Evolutionary conservation across 2,329 filamentous ascomycete species (phyloP), one percentile per base, ranked within the genome.

Genomic region (Celoporthe dispersa): DNA sequence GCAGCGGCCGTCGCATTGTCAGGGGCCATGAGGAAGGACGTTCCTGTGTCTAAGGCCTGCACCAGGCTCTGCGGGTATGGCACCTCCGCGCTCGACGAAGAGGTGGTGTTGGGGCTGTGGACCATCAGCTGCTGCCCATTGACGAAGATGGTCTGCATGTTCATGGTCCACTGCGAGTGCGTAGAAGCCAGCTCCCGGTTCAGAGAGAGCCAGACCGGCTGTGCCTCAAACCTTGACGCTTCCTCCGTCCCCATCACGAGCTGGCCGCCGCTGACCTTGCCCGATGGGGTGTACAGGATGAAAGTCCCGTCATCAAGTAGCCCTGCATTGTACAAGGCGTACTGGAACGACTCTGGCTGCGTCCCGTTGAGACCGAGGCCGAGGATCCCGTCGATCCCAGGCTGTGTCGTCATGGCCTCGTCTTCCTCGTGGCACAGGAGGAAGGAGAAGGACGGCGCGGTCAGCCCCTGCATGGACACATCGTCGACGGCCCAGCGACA

Each of bases 211-310:
- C 73, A 75, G 19, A 66, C 63, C 19, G 79, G 69, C 1, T 73
- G 65, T 31, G 75, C 78, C 6, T 71, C 72, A 67, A 75, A 76
- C 63, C 74, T 76, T 35, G 68, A 68, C 1, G 70, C 37, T 69
- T 79, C 77, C 53, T 76, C 67, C 44, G 76, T 78, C 2, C 78
- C 78, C 1, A 80, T 73, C 0, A 76, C 78, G 59, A 79, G 67
- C 66, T 78, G 73, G 1, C 74, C 77, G 8, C 74, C 75, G 3
- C 66, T 62, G 19, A 64, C 64, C 55, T 73, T 64, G 41, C 73
- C 75, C 0, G 75, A 57, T 33, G 76, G 74, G 6, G 75, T 71
- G 67, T 76, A 76, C 22, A 80, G 59, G 3, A 75, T 75, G 62
- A 79, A 79, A 19, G 76, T 68, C 0, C 76, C 74, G 19, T 70